Conservation (phyloP, 345 rosid genomes). For the Linum tenue region DNA sequence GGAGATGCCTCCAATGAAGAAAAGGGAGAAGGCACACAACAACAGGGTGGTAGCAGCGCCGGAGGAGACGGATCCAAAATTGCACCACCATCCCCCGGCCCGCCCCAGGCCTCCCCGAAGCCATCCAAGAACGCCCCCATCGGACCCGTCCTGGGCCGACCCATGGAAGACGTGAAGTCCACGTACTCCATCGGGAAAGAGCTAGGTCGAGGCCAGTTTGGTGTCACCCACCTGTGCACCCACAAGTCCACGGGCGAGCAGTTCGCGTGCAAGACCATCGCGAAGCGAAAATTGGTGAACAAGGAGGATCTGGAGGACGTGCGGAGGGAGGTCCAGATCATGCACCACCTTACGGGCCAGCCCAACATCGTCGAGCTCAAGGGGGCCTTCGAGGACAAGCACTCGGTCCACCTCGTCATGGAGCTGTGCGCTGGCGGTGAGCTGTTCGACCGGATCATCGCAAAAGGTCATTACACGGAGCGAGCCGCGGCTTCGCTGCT, state of each 20-base stretch:
- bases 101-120: background rate
- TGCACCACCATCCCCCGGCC: constrained; percentile 1
- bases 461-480: constrained; percentile 88
- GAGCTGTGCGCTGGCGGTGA: constrained; percentile 94
- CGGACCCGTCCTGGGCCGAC: constrained; percentile 79
- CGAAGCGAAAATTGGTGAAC: constrained; percentile 70
- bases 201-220: constrained; percentile 86
- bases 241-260: constrained; percentile 58
- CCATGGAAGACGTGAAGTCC: constrained; percentile 80
- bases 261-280: constrained; percentile 87
- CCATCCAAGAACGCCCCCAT: background rate
- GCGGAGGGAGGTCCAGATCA: constrained; percentile 83
- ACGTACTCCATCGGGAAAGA: constrained; percentile 67
- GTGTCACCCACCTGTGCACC: constrained; percentile 78
- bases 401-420: constrained; percentile 91
- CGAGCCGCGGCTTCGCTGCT: constrained; percentile 84
- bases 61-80: background rate
- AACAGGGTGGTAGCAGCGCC: background rate
- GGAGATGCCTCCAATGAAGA: background rate
- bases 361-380: constrained; percentile 86
- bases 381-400: constrained; percentile 90
- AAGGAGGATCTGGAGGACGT: constrained; percentile 94
- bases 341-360: constrained; percentile 87
- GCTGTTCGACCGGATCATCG: constrained; percentile 77
- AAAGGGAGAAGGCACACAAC: constrained; percentile 4